Base-by-base conservation (phyloP, 208 protist species). In the Acanthamoeba triangularis region DNA sequence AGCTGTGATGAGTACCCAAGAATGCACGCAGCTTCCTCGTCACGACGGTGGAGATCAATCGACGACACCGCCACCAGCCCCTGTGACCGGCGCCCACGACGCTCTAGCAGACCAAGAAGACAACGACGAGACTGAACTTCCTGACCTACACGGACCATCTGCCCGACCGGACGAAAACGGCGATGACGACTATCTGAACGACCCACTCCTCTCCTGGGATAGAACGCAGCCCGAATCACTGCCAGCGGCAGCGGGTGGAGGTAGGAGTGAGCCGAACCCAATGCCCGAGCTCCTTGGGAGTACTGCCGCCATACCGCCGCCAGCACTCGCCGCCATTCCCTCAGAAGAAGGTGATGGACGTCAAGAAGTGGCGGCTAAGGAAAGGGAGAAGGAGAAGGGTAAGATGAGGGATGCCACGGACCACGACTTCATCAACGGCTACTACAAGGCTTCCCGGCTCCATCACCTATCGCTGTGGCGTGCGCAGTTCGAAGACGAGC, bases 401-500 rank as follows among this genome's bases (percentile, higher is more conserved):
- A 6, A 28, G n/a, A 23, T 88, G 41, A 33, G 80, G 18, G 80
- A 88, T 63, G 87, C 87, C 1, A 93, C 87, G 20, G 59, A 93
- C 41, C 14, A 67, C 13, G 28, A 74, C 37, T 97, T 97, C 65
- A 35, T 97, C 35, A 47, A 84, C 52, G 8, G 90, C 11, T 97
- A 91, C 61, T 97, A 84, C 95, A 63, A 65, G 88, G 23, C 63
- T 30, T 96, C 94, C 20, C 37, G 94, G 3, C 74, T 97, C 20
- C 95, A 96, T 72, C 91, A 96, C 63, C 76, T 97, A 5, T 95
- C 87, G 14, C 63, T 92, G 30, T 97, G 88, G 78, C 16, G 80
- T 7, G 49, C 30, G 3, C 82, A 93, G 65, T 95, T 93, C 20
- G 33, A 94, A 49, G 95, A 78, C 16, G 93, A 84, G 35, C 47